phyloP scores from a whole-genome alignment of 306 rosid genomes.

The Sphenostylis stenocarpa region DNA sequence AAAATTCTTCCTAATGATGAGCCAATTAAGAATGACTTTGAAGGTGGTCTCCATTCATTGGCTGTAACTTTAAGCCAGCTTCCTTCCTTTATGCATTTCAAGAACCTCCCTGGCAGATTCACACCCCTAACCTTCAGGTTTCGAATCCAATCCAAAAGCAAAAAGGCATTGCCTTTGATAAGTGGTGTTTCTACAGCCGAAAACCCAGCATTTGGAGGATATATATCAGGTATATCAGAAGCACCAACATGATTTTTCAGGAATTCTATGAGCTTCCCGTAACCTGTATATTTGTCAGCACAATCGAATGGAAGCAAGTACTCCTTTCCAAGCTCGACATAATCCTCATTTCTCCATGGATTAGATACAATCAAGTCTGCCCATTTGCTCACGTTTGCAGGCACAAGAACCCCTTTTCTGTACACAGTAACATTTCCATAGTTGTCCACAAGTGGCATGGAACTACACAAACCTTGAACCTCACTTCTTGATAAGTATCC shows the following conservation, averaged over 20 bases:
- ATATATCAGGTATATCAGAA: constrained; percentile 58
- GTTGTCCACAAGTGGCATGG: constrained; percentile 66
- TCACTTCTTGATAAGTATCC: constrained; percentile 18
- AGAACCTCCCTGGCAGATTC: constrained; percentile 41
- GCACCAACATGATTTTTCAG: constrained; percentile 45
- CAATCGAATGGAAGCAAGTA: constrained; percentile 33
- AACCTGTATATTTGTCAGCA: constrained; percentile 41
- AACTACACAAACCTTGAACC: constrained; percentile 22
- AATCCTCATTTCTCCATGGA: constrained; percentile 57
- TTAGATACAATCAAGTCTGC: constrained; percentile 54
- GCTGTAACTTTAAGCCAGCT: constrained; percentile 60
- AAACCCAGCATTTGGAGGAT: constrained; percentile 60
- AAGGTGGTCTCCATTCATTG: constrained; percentile 60
- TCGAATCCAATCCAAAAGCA: constrained; percentile 70
- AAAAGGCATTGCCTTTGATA: constrained; percentile 53
- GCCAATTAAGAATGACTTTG: constrained; percentile 53
- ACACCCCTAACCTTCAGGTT: not conserved
- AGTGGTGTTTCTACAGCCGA: constrained; percentile 53
- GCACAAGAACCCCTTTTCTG: constrained; percentile 51
- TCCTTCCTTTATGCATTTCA: constrained; percentile 59
- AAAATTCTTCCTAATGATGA: constrained; percentile 54
- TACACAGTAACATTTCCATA: constrained; percentile 33
- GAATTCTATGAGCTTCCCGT: constrained; percentile 40
- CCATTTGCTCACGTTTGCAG: constrained; percentile 76
- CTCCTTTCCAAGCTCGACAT: constrained; percentile 57